A percentile compares a stretch with the other conserved stretches of the same genome.
phyloP scores from a whole-genome alignment of 352 stramenopile genomes.

The Phytophthora capsici region DNA sequence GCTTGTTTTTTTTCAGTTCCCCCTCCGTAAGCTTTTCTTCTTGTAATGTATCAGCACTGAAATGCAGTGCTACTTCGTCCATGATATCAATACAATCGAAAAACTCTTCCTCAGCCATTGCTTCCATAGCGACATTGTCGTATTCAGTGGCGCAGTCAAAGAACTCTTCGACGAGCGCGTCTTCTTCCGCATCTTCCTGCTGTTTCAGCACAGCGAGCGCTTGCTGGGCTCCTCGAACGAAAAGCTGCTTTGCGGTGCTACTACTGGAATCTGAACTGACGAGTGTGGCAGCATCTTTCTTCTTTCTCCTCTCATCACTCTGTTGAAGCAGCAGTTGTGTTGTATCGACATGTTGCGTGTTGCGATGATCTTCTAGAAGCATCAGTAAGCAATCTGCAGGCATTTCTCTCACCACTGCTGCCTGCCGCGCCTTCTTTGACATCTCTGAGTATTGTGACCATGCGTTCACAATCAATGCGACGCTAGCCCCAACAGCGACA shows the following conservation, averaged over 20 bases:
- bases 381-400: slow-evolving; percentile 72
- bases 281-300: slow-evolving; percentile 25
- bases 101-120: slow-evolving; percentile 84
- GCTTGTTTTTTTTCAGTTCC: slow-evolving; percentile 12
- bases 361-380: slow-evolving; percentile 71
- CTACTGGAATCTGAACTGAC: slow-evolving; percentile 13
- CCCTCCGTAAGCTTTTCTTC: slow-evolving; percentile 27
- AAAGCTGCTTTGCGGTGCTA: slow-evolving; percentile 14
- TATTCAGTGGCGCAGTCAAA: slow-evolving; percentile 76
- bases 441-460: slow-evolving; percentile 86
- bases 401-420: slow-evolving; percentile 78
- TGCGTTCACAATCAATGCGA: slow-evolving; percentile 78
- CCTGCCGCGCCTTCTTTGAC: slow-evolving; percentile 65
- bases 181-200: slow-evolving; percentile 47
- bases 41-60: slow-evolving; percentile 31
- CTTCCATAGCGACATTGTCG: slow-evolving; percentile 60
- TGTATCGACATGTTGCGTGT: slow-evolving; percentile 32
- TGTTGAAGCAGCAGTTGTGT: slow-evolving; percentile 43
- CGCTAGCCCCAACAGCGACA: slow-evolving; percentile 77
- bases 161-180: slow-evolving; percentile 83
- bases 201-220: slow-evolving; percentile 41
- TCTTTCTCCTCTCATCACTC: slow-evolving; percentile 36
- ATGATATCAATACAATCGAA: slow-evolving; percentile 84
- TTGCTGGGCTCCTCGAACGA: slow-evolving; percentile 30
- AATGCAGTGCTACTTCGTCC: slow-evolving; percentile 57